Evolutionary conservation across 352 stramenopile species (phyloP).

Genomic region (Pythium sp.): DNA sequence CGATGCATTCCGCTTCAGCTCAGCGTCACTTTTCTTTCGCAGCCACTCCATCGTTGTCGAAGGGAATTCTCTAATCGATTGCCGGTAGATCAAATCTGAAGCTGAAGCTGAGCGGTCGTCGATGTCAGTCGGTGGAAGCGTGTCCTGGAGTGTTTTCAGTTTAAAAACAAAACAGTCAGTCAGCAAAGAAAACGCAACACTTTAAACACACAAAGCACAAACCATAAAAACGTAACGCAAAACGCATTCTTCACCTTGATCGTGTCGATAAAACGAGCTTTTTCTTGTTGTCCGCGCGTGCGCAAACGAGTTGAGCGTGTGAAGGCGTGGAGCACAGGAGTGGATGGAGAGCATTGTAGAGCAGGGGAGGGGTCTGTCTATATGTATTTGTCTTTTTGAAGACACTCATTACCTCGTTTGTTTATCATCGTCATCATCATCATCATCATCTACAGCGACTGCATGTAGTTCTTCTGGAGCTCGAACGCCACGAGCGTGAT

Average conservation of each 20-base stretch:
- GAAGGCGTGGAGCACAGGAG: not conserved
- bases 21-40: not conserved
- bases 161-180: not conserved
- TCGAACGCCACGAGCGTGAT: constrained; percentile 87
- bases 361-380: not conserved
- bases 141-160: not conserved
- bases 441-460: constrained; percentile 30
- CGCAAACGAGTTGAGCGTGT: not conserved
- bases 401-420: not conserved
- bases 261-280: not conserved
- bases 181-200: not conserved
- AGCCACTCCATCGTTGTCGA: not conserved
- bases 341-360: not conserved
- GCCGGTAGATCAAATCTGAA: not conserved
- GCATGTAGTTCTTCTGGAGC: constrained; percentile 88
- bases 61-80: not conserved
- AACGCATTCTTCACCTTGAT: not conserved
- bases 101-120: not conserved
- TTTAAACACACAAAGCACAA: not conserved
- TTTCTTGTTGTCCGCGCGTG: not conserved
- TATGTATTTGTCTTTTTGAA: constrained; percentile 4
- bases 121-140: not conserved
- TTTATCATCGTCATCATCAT: not conserved
- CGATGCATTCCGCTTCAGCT: not conserved
- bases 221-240: not conserved